Evolutionary conservation across 495 filamentous ascomycete genomes (phyloP).

Genomic region (Hypoxylon lienhwacheense): DNA sequence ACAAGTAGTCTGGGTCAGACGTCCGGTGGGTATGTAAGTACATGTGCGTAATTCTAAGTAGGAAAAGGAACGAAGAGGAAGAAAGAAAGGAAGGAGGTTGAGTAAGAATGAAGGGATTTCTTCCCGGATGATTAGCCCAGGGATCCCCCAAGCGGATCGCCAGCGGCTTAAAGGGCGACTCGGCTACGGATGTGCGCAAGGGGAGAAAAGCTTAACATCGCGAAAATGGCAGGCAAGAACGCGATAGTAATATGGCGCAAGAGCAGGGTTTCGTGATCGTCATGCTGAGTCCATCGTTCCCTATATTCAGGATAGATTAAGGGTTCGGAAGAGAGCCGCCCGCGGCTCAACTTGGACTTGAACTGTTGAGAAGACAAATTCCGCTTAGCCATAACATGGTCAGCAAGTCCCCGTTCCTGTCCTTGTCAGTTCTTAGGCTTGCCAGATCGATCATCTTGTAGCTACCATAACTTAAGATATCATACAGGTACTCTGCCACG

Average conservation of each 20-base stretch:
- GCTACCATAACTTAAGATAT: no score
- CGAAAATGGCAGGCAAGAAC: conserved; percentile 12
- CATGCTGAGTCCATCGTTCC: conserved; percentile 27
- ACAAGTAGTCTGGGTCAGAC: conserved; percentile 6
- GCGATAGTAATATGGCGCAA: conserved; percentile 29
- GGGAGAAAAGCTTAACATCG: no score
- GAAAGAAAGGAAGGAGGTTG: conserved; percentile 17
- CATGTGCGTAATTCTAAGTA: not conserved
- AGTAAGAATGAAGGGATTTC: conserved; percentile 15
- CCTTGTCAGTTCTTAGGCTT: no score
- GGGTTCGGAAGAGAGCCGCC: conserved; percentile 23
- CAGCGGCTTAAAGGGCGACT: conserved; percentile 21
- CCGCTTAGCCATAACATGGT: conserved; percentile 17
- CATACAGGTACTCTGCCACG: conserved; percentile 13
- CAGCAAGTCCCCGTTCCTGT: no score
- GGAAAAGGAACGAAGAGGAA: conserved; percentile 23
- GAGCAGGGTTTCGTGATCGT: conserved; percentile 21
- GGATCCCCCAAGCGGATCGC: conserved; percentile 23
- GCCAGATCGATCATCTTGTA: no score
- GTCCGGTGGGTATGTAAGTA: conserved; percentile 1
- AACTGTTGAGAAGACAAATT: no score
- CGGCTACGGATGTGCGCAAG: no score
- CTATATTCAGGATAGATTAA: conserved; percentile 32
- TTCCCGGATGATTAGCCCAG: conserved; percentile 17
- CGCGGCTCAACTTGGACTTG: conserved; percentile 27